Evolutionary conservation across 495 filamentous ascomycete species (phyloP), one percentile per base, ranked within the genome.

Genomic region (Staphylotrichum longicolle): DNA sequence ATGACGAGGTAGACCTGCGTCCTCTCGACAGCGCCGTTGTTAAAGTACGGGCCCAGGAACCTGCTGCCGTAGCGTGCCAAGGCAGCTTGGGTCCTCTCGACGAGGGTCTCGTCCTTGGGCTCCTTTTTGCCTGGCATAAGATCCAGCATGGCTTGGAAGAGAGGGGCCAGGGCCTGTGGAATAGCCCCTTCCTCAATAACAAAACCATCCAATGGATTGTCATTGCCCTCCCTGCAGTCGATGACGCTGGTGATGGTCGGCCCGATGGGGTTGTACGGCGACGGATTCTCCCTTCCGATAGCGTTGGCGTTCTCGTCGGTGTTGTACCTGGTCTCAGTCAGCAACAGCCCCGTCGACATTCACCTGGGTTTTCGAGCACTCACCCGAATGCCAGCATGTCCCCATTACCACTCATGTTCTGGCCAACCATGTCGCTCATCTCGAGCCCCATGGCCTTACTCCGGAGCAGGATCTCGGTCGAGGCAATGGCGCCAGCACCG

Each of bases 1-100:
- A 90, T 89, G 60, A 88, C 80, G n/a, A 89, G 74, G 71, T 88
- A 89, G 7, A 84, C 77, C 64, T 87, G 82, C 0, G 85, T 90
- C 56, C 72, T 80, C 63, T 82, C 81, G 2, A 86, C 67, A 33
- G 80, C 79, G 12, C 85, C 82, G 40, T 78, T 77, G 20, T 69
- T 67, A 57, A 72, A 79, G 60, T 86, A 88, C 0, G 85, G 82
- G 0, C 86, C 86, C 2, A 85, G 62, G 37, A 88, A 71, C 9
- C 76, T 59, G 62, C 80, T 83, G 44, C 80, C 81, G 5, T 78
- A 70, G 7, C 77, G 75, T 14, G 81, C 75, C 15, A 85, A 65
- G 7, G 76, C 72, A 11, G 77, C 77, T 54, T 78, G 77, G 10
- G 79, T 63, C 45, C 70, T 77, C 30, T 78, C 66, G 12, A 77